phyloP scores from a whole-genome alignment of 73 alveolate genomes.

The Tetrahymena thermophila region DNA sequence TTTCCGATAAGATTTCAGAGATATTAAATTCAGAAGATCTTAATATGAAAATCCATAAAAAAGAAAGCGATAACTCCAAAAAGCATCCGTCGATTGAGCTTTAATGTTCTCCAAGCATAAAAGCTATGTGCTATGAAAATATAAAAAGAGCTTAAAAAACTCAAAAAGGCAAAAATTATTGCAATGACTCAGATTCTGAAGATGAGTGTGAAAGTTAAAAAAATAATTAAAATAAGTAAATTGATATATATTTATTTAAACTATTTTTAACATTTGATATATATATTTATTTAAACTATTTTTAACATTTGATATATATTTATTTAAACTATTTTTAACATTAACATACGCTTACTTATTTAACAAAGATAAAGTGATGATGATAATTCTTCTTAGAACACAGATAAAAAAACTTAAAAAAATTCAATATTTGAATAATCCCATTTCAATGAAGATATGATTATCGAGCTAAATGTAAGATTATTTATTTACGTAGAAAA shows the following conservation, averaged over 20 bases:
- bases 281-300: too few relatives aligned
- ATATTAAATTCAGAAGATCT: background rate
- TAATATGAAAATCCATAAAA: too few relatives aligned
- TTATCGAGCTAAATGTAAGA: background rate
- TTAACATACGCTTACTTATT: too few relatives aligned
- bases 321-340: too few relatives aligned
- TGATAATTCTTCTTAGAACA: background rate
- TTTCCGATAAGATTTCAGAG: background rate
- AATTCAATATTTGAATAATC: background rate
- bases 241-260: too few relatives aligned
- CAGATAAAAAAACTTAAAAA: background rate
- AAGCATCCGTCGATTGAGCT: background rate
- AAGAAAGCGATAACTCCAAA: background rate
- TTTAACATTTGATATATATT: too few relatives aligned
- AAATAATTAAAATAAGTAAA: background rate
- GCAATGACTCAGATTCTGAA: background rate
- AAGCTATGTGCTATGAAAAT: background rate
- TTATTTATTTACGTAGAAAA: background rate
- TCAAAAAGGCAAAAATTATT: too few relatives aligned
- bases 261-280: too few relatives aligned
- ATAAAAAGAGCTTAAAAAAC: too few relatives aligned
- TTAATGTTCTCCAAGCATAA: background rate
- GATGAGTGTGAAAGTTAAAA: background rate
- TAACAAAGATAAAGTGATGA: background rate
- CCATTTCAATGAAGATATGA: background rate